phyloP scores from a whole-genome alignment of 2,329 filamentous ascomycete genomes.

The Colletotrichum sojae region DNA sequence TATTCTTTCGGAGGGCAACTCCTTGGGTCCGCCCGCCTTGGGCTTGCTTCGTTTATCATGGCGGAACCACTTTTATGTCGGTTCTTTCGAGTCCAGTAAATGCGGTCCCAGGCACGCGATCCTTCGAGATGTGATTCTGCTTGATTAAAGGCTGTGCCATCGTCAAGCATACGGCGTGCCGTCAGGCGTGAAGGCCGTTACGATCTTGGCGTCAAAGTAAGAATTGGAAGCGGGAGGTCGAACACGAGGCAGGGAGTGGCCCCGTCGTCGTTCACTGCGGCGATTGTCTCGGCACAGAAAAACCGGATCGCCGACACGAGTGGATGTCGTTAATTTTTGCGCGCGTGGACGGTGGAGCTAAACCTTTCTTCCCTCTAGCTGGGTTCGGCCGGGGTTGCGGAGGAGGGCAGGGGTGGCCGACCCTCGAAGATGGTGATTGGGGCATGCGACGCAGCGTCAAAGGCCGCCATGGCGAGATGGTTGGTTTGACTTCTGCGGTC shows the following conservation, averaged over 20 bases:
- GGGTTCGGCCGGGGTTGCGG: conserved; percentile 13
- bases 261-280: conserved; percentile 5
- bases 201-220: conserved; percentile 23
- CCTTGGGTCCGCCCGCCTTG: not conserved
- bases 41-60: not conserved
- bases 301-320: conserved; percentile 25
- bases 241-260: conserved; percentile 18
- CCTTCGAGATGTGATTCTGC: conserved; percentile 6
- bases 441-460: conserved; percentile 18
- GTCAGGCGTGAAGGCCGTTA: conserved; percentile 6
- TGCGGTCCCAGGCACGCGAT: not conserved
- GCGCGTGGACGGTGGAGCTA: conserved; percentile 16
- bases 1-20: not conserved
- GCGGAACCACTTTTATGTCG: not conserved
- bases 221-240: not conserved
- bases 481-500: not conserved
- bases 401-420: conserved; percentile 2
- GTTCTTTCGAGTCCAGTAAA: not conserved
- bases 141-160: conserved; percentile 12
- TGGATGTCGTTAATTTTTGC: conserved; percentile 2
- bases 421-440: not conserved
- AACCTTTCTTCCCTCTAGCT: not conserved
- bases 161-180: not conserved
- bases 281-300: conserved; percentile 23
- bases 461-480: conserved; percentile 9